Evolutionary conservation across 179 eudicot genomes (phyloP), one percentile per base, ranked within the genome.

Genomic region (Heliamphora pulchella): DNA sequence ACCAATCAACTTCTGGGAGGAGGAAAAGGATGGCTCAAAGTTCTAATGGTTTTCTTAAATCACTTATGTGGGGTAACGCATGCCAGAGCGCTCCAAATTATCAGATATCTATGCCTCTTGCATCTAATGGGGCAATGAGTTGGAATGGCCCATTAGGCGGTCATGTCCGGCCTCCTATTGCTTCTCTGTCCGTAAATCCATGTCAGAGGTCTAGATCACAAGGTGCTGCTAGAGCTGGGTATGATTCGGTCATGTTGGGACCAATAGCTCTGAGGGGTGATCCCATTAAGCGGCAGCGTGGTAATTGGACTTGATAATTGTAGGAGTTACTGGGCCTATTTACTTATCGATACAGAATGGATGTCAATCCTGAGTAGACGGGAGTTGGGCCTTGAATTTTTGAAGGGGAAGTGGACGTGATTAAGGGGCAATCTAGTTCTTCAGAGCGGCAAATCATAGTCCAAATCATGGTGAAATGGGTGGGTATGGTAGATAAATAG

Each of bases 181-280:
- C 57, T 39, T 10, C 80, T 44, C 39, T 53, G 13, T 68, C 17
- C 47, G 59, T 43, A 11, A 64, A 75, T 17, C 71, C 82, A 63
- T 5, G 11, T 14, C 75, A 54, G 81, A 63, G 74, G 44, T 31
- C 41, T 69, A 72, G 54, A 13, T 51, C 64, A 5, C 63, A 44
- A n/a, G 75, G 54, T 48, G 6, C 75, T 3, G 4, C 2, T 61
- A 17, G 2, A 71, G 77, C 81, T 67, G 82, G 75, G 44, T 66
- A 58, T 72, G 79, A 76, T 57, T 43, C 76, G 44, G 74, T 55
- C 71, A 9, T 39, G 55, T 71, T 6, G 22, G 86, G 83, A 50
- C 85, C 86, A 39, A 79, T 59, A 79, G 86, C 82, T 48, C 85
- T 84, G 2, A 80, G 82, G 58, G 81, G 82, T 2, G 81, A 55